Evolutionary conservation across 2,329 filamentous ascomycete species (phyloP).

Genomic region (Phaeosphaeria sp.): DNA sequence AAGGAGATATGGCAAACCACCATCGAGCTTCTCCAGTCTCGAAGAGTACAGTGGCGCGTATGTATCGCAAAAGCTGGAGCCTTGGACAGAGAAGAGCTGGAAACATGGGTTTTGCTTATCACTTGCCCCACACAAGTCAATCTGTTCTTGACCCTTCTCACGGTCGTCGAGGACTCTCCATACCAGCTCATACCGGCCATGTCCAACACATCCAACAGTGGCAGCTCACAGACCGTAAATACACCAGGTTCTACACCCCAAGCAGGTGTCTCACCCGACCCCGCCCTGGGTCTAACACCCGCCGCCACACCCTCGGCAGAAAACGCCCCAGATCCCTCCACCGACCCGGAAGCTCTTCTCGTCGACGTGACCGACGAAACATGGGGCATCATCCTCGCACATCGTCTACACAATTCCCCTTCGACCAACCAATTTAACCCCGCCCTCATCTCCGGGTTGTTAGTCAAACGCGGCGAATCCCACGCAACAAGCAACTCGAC

Average conservation of each 20-base stretch:
- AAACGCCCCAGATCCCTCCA: conserved; percentile 50
- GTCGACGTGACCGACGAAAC: conserved; percentile 76
- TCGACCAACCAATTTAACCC: conserved; percentile 43
- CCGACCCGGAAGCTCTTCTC: conserved; percentile 71
- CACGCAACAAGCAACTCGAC: conserved; percentile 16
- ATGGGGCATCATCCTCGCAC: conserved; percentile 75
- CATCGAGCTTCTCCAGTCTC: conserved; percentile 71
- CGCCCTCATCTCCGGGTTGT: conserved; percentile 51
- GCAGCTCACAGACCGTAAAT: conserved; percentile 20
- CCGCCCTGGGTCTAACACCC: conserved; percentile 61
- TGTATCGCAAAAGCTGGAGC: conserved; percentile 75
- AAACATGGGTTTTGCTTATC: conserved; percentile 50
- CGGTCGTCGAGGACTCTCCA: conserved; percentile 70
- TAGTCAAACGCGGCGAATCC: conserved; percentile 51
- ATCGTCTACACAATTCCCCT: conserved; percentile 55
- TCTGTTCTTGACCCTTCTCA: conserved; percentile 61
- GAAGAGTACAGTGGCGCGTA: conserved; percentile 78
- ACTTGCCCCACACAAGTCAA: conserved; percentile 46
- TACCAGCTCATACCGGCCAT: conserved; percentile 66
- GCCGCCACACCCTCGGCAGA: conserved; percentile 69
- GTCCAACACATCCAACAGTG: conserved; percentile 19
- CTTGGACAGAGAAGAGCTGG: conserved; percentile 71
- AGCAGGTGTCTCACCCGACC: conserved; percentile 44
- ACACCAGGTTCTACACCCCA: conserved; percentile 44
- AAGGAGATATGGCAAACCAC: conserved; percentile 82